Evolutionary conservation across 331 rosid species (phyloP), one percentile per base, ranked within the genome.

Genomic region (Dryas integrifolia): DNA sequence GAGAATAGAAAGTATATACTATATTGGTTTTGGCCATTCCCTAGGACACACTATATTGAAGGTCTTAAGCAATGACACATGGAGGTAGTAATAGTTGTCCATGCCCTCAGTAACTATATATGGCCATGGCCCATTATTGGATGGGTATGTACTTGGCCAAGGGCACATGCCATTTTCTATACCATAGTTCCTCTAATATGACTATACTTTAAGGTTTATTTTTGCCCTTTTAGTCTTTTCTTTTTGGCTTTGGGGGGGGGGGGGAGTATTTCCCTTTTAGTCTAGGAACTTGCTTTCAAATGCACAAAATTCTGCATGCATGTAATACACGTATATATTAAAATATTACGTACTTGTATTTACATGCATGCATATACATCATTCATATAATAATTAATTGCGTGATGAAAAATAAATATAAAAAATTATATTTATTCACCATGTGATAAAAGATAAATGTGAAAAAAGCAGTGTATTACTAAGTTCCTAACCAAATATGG

Each of bases 101-200:
- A 39, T 61, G 47, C 66, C 66, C 66, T 39, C 49, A 21, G 16
- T 50, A 38, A 5, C 45, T 40, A 21, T 21, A 21, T 21, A 44
- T 70, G 67, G 55, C 39, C 57, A 44, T 70, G 67, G 55, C 39
- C 57, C 76, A 9, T 46, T 35, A 2, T 58, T 58, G 39, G 76
- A 72, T 63, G 30, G 26, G 2, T n/a, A 30, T 14, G 16, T 11
- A 30, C 15, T 58, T 46, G 57, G 67, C 9, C 44, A 45, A 45
- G 15, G 47, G 12, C 76, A 9, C 76, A 9, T 38, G 11, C 57
- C 64, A 15, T 26, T 46, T 30, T 30, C 67, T 58, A 16, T 56
- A 14, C n/a, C 57, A 10, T 3, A 15, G 18, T 58, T 58, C 67
- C 67, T 26, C 47, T 26, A 71, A 14, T 57, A 30, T 11, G 1